These are phyloP conservation scores for barley (Hordeum vulgare) DNA, from an alignment of 176 grass and related monocot genomes.

Conservation along the genomic window DNA sequence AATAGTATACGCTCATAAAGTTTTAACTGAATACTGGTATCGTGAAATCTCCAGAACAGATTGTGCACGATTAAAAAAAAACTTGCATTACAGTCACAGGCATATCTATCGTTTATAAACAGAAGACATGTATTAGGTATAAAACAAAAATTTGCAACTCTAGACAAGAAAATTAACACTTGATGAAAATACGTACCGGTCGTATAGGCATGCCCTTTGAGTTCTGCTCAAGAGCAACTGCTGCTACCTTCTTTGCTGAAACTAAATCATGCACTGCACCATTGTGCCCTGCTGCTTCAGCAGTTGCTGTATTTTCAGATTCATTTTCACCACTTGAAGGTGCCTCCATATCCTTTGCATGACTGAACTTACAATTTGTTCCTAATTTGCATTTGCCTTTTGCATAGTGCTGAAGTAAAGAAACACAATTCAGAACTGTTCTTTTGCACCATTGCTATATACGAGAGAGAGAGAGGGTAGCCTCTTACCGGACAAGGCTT, in stretches of 20 bases:
- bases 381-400: conserved; percentile 87
- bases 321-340: conserved; percentile 32
- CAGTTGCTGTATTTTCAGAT: conserved; percentile 23
- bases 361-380: conserved; percentile 66
- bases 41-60: not conserved
- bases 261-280: conserved; percentile 23
- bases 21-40: conserved; percentile 4
- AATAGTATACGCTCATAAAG: not conserved
- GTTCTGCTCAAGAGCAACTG: conserved; percentile 50
- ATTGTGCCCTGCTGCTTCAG: conserved; percentile 27
- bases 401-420: conserved; percentile 49
- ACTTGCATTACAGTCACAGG: not conserved
- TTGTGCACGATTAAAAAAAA: not conserved
- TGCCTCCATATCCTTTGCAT: conserved; percentile 57
- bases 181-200: conserved; percentile 40
- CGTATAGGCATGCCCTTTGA: conserved; percentile 82
- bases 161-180: conserved; percentile 7
- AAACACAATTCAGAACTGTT: conserved; percentile 3
- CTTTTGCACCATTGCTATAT: not conserved
- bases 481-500: conserved; percentile 63
- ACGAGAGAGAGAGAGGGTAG: not conserved
- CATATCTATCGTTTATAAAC: conserved; percentile 4
- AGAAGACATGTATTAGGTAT: not conserved
- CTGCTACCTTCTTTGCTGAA: conserved; percentile 26
- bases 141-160: conserved; percentile 18